A percentile compares a stretch with the other conserved stretches of the same genome.
These are phyloP conservation scores for Naganishia vishniacii DNA, from an alignment of 768 basidiomycete genomes.

Conservation along the genomic window DNA sequence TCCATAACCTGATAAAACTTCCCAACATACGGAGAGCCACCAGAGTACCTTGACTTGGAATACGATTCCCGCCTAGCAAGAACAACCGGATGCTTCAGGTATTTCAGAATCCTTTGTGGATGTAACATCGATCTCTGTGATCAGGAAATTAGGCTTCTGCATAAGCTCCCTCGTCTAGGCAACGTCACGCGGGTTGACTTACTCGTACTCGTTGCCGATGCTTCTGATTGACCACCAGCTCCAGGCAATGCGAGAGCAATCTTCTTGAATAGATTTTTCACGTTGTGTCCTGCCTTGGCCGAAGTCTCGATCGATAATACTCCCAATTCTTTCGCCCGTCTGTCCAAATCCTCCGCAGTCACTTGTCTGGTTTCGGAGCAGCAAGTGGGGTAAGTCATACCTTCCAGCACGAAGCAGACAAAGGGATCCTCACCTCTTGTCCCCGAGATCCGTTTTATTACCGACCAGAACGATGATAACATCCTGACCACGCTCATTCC, in stretches of 20 bases:
- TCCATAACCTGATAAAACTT: not conserved
- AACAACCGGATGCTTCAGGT: conserved; percentile 81
- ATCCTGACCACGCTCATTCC: conserved; percentile 92
- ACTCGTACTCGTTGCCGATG: conserved; percentile 49
- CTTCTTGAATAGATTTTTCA: conserved; percentile 98
- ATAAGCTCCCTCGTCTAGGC: not conserved
- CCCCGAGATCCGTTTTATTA: conserved; percentile 97
- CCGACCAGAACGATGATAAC: conserved; percentile 98
- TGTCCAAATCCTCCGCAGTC: conserved; percentile 93
- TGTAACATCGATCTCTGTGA: conserved; percentile 84
- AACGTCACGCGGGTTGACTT: not conserved
- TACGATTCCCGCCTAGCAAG: conserved; percentile 58
- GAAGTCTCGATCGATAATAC: conserved; percentile 99
- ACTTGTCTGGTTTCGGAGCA: conserved; percentile 66
- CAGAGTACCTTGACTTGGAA: too few relatives aligned
- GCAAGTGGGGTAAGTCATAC: not conserved
- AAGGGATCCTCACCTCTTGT: conserved; percentile 74
- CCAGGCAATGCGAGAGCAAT: conserved; percentile 97
- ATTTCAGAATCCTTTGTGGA: conserved; percentile 62
- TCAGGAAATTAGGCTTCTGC: too few relatives aligned
- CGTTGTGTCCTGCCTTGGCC: conserved; percentile 98
- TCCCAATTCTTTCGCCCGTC: conserved; percentile 78
- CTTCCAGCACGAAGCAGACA: not conserved
- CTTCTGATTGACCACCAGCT: conserved; percentile 66
- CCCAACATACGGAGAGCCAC: not conserved